Evolutionary conservation across 164 flowering plant species (phyloP), one percentile per base, ranked within the genome.

Genomic region (Piper longum): DNA sequence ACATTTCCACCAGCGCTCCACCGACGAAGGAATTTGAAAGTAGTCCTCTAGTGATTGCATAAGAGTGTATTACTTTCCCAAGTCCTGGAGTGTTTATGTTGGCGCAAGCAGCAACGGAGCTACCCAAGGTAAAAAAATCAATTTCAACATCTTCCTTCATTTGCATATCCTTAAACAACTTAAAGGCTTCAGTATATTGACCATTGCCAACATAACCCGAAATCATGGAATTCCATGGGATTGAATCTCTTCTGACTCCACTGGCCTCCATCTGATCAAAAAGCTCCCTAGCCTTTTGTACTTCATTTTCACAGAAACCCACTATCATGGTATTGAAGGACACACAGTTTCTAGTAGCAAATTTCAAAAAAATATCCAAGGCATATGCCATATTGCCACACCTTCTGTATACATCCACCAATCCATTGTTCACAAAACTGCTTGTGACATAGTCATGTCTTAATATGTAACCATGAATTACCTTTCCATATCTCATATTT

Each of bases 291-390:
- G 89, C 91, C 62, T 72, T 77, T 16, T 62, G 56, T 41, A 83
- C 41, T 36, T 84, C 86, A 67, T 71, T 80, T 62, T 84, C 91
- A 59, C 77, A 80, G 45, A 78, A 84, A 43, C 88, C 95, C 36
- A 85, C 89, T 55, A 88, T 80, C 81, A 85, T 81, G n/a, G 95
- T 84, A 52, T 88, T 88, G 68, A 69, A 84, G 43, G 89, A 80
- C 19, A 80, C 80, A 13, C 48, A 68, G 72, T 78, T 83, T 70
- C 77, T 83, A 9, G 45, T 56, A 0, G 85, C 77, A 64, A 77
- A 81, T 59, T 67, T 75, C 3, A 65, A 77, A 75, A 84, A 88
- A 13, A 86, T 66, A 66, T 70, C 73, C 56, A 67, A 59, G 55
- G 88, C 91, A 71, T 71, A 75, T 19, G 13, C 62, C 87, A 86